phyloP scores from a whole-genome alignment of 179 eudicot genomes.

The Beta macrorhiza region DNA sequence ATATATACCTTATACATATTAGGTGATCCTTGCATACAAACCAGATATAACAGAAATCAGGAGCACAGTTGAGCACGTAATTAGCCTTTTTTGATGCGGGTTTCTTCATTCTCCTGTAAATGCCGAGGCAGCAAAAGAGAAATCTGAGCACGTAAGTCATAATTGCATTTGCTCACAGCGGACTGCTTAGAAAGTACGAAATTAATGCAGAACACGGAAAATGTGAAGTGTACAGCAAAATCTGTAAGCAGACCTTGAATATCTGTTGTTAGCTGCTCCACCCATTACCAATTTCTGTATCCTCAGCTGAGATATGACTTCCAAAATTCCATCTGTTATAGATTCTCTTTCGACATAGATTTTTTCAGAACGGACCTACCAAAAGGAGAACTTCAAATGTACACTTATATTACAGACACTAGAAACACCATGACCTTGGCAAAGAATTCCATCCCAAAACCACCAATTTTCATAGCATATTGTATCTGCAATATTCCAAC shows the following conservation, averaged over 20 bases:
- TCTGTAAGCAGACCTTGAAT: slow-evolving; percentile 41
- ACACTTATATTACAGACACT: too few relatives aligned
- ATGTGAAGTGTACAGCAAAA: neutral
- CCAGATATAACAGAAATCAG: slow-evolving; percentile 64
- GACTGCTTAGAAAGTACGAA: neutral
- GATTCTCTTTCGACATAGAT: slow-evolving; percentile 45
- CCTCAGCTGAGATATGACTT: slow-evolving; percentile 46
- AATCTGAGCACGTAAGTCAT: neutral
- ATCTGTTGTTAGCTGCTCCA: slow-evolving; percentile 57
- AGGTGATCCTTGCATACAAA: slow-evolving; percentile 68
- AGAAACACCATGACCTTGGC: too few relatives aligned
- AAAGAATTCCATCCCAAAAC: too few relatives aligned
- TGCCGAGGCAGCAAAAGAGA: neutral
- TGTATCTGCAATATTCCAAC: too few relatives aligned
- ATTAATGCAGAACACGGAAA: neutral
- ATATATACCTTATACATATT: too few relatives aligned
- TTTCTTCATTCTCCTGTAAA: slow-evolving; percentile 55
- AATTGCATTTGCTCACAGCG: neutral
- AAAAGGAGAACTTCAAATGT: neutral
- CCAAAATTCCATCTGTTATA: slow-evolving; percentile 63
- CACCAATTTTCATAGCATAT: too few relatives aligned
- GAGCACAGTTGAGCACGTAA: slow-evolving; percentile 50
- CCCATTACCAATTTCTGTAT: slow-evolving; percentile 83
- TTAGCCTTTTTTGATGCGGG: slow-evolving; percentile 70
- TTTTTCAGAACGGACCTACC: slow-evolving; percentile 51